phyloP scores from a whole-genome alignment of 2,329 filamentous ascomycete species.

The Stemphylium lycopersici region DNA sequence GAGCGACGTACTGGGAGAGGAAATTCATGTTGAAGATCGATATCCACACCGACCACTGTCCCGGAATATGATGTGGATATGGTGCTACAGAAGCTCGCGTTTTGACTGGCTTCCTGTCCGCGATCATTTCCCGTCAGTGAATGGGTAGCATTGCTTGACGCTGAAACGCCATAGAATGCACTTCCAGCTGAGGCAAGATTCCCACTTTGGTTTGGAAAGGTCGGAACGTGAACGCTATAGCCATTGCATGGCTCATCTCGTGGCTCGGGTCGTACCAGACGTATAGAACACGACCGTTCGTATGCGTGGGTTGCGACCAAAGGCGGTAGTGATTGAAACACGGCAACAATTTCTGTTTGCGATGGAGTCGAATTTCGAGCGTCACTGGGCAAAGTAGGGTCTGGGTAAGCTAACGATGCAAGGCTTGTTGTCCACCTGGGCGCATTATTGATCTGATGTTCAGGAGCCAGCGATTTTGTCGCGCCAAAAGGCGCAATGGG shows the following conservation, averaged over 20 bases:
- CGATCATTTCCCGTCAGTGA: constrained; percentile 26
- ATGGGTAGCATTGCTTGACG: constrained; percentile 21
- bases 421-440: constrained; percentile 5
- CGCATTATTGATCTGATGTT: constrained; percentile 21
- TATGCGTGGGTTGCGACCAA: constrained; percentile 19
- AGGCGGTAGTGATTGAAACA: constrained; percentile 17
- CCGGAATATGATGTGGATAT: constrained; percentile 44
- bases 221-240: constrained; percentile 17
- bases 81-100: constrained; percentile 44
- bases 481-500: constrained; percentile 4
- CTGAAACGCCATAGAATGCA: constrained; percentile 31
- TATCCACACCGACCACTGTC: constrained; percentile 43
- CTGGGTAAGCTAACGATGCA: constrained; percentile 14
- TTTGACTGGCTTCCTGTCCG: constrained; percentile 27
- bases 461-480: not conserved
- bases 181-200: constrained; percentile 30
- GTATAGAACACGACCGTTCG: constrained; percentile 23
- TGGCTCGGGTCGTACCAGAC: constrained; percentile 27
- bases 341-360: constrained; percentile 1
- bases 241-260: constrained; percentile 25
- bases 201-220: constrained; percentile 21
- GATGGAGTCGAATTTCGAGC: constrained; percentile 6
- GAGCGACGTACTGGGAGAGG: constrained; percentile 20
- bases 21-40: constrained; percentile 39
- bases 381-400: constrained; percentile 4